These are phyloP conservation scores for Thermochaetoides thermophila DNA, from an alignment of 495 filamentous ascomycete species.

Conservation along the genomic window DNA sequence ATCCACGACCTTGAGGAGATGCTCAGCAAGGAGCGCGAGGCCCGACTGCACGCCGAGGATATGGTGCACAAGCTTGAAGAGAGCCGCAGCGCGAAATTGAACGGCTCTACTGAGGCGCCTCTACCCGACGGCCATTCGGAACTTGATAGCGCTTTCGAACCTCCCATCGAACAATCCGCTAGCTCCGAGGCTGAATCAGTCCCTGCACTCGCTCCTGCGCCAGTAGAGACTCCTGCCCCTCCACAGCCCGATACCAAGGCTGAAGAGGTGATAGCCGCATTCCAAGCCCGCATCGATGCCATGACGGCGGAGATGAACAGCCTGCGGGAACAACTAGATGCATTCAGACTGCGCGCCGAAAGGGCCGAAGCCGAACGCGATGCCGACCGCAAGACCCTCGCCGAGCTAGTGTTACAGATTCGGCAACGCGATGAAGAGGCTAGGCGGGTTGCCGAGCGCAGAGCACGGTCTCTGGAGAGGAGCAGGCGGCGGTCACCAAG, in stretches of 20 bases:
- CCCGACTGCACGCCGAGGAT: slow-evolving; percentile 71
- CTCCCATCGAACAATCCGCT: slow-evolving; percentile 22
- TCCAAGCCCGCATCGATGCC: slow-evolving; percentile 62
- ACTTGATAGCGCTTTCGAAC: slow-evolving; percentile 24
- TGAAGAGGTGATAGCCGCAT: slow-evolving; percentile 28
- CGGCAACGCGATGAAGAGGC: slow-evolving; percentile 46
- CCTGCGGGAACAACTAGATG: slow-evolving; percentile 64
- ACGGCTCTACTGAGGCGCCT: slow-evolving; percentile 16
- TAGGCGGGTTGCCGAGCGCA: slow-evolving; percentile 15
- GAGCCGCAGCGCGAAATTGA: slow-evolving; percentile 21
- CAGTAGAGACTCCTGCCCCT: slow-evolving; percentile 19
- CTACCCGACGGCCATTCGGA: slow-evolving; percentile 20
- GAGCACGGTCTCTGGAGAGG: slow-evolving; percentile 10
- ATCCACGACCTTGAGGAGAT: slow-evolving; percentile 71
- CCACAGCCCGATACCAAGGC: slow-evolving; percentile 30
- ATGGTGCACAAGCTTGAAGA: slow-evolving; percentile 57
- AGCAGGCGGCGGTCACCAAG: slow-evolving; percentile 4
- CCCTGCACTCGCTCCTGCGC: no score
- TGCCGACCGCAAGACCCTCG: slow-evolving; percentile 52
- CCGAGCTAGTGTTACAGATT: slow-evolving; percentile 79
- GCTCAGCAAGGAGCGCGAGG: slow-evolving; percentile 62
- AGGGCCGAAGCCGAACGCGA: slow-evolving; percentile 61
- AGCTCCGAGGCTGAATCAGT: slow-evolving; percentile 6
- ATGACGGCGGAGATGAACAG: slow-evolving; percentile 75
- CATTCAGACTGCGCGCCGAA: slow-evolving; percentile 62